Percentiles rank a stretch among this genome's conserved stretches.
Evolutionary conservation across 2,329 filamentous ascomycete species (phyloP).

Genomic region (Beauveria sp.): DNA sequence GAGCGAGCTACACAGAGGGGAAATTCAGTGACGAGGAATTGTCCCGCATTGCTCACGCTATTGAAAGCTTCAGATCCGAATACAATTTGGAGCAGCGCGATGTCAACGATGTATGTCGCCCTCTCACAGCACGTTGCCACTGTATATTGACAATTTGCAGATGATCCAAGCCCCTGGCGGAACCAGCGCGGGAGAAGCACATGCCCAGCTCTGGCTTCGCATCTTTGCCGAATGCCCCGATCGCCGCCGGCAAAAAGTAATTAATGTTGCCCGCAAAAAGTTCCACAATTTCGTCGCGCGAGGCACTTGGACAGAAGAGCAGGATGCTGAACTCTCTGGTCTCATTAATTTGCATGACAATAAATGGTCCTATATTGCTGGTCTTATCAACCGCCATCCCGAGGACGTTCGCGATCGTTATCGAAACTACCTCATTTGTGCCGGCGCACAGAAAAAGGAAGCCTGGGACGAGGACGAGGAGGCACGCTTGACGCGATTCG

Average conservation of each 20-base stretch:
- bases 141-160: conserved; percentile 13
- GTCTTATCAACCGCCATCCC: conserved; percentile 54
- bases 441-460: conserved; percentile 41
- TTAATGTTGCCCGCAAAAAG: conserved; percentile 49
- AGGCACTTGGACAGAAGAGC: conserved; percentile 34
- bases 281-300: conserved; percentile 58
- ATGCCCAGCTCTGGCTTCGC: conserved; percentile 40
- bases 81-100: conserved; percentile 34
- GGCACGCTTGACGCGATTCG: conserved; percentile 38
- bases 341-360: conserved; percentile 30
- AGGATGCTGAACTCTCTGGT: conserved; percentile 28
- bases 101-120: conserved; percentile 36
- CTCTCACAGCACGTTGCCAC: conserved; percentile 19
- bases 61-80: conserved; percentile 37
- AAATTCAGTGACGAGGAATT: conserved; percentile 38
- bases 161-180: conserved; percentile 30
- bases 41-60: conserved; percentile 29
- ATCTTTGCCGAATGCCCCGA: conserved; percentile 42
- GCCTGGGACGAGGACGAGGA: conserved; percentile 58
- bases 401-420: conserved; percentile 64
- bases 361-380: conserved; percentile 56
- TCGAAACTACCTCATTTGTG: conserved; percentile 58
- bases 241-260: conserved; percentile 44
- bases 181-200: conserved; percentile 26
- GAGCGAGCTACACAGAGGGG: conserved; percentile 26